A percentile compares a stretch with the other conserved stretches of the same genome.
Evolutionary conservation across 306 rosid species (phyloP).

Genomic region (Adenanthera pavonina): DNA sequence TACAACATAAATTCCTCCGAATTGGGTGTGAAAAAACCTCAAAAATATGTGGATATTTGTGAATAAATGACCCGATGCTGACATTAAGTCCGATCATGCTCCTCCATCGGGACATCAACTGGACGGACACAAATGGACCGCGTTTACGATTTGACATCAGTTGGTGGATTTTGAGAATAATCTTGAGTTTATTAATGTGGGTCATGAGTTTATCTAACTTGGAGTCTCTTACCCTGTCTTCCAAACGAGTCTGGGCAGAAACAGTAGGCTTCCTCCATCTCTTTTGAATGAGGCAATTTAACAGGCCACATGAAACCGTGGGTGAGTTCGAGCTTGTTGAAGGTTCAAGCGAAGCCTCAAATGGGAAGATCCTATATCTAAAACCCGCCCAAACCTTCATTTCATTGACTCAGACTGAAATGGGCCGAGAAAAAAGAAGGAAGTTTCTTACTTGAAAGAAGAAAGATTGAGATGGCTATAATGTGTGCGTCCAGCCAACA

Average conservation of each 20-base stretch:
- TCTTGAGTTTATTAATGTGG: conserved; percentile 51
- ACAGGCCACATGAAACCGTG: conserved; percentile 50
- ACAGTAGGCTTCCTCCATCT: conserved; percentile 68
- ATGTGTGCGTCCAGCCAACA: neutral
- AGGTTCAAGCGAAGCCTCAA: neutral
- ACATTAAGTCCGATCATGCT: conserved; percentile 56
- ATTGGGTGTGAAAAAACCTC: conserved; percentile 64
- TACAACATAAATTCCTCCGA: conserved; percentile 64
- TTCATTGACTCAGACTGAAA: conserved; percentile 6
- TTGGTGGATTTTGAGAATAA: conserved; percentile 51
- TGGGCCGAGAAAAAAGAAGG: neutral
- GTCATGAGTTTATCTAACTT: conserved; percentile 62
- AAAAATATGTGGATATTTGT: conserved; percentile 69
- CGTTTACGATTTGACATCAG: conserved; percentile 65
- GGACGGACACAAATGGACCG: conserved; percentile 68
- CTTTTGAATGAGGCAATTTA: conserved; percentile 51
- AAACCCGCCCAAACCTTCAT: conserved; percentile 45
- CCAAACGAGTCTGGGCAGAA: conserved; percentile 77
- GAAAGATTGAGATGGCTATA: neutral
- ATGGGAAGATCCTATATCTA: conserved; percentile 30
- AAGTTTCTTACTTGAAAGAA: conserved; percentile 12
- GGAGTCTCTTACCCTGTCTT: conserved; percentile 64
- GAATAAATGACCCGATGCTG: conserved; percentile 58
- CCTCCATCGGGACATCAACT: conserved; percentile 74
- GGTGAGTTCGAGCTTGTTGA: conserved; percentile 32